These are phyloP conservation scores for Curvularia sp. DNA, from an alignment of 2,329 filamentous ascomycete genomes.

Conservation along the genomic window DNA sequence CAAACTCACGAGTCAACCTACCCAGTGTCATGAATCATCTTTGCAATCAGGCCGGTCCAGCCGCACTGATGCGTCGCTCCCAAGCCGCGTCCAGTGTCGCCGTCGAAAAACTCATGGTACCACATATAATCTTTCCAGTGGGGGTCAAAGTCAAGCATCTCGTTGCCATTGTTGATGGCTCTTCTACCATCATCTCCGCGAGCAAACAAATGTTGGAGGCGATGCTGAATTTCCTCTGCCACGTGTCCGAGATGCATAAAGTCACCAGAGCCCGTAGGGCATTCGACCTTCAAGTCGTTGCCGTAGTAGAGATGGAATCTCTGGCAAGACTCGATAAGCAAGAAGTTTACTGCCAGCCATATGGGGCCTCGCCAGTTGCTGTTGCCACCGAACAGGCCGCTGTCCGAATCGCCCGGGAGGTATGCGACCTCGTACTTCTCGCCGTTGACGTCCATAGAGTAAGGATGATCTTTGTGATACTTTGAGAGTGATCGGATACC, in stretches of 20 bases:
- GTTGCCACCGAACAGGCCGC: constrained; percentile 92
- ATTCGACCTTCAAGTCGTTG: constrained; percentile 85
- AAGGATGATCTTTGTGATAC: constrained; percentile 86
- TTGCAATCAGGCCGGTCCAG: constrained; percentile 94
- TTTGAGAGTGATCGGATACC: constrained; percentile 93
- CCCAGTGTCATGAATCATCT: constrained; percentile 98
- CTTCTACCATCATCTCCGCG: constrained; percentile 84
- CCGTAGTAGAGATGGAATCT: constrained; percentile 97
- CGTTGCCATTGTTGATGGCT: constrained; percentile 84
- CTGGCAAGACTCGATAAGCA: constrained; percentile 92
- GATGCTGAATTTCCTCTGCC: constrained; percentile 92
- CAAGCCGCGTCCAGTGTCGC: constrained; percentile 85
- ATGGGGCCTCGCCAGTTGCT: constrained; percentile 96
- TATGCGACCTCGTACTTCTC: constrained; percentile 89
- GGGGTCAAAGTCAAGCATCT: constrained; percentile 87
- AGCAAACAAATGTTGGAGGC: constrained; percentile 89
- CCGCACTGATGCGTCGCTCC: constrained; percentile 95
- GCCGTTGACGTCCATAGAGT: constrained; percentile 94
- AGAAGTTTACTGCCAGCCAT: constrained; percentile 95
- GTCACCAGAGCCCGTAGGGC: constrained; percentile 90
- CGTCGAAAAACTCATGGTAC: constrained; percentile 98
- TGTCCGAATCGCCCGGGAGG: constrained; percentile 94
- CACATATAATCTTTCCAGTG: constrained; percentile 93
- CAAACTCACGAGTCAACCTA: constrained; percentile 59
- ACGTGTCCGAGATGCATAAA: constrained; percentile 96